Evolutionary conservation across 352 stramenopile species (phyloP).

Genomic region (Phytophthora pini): DNA sequence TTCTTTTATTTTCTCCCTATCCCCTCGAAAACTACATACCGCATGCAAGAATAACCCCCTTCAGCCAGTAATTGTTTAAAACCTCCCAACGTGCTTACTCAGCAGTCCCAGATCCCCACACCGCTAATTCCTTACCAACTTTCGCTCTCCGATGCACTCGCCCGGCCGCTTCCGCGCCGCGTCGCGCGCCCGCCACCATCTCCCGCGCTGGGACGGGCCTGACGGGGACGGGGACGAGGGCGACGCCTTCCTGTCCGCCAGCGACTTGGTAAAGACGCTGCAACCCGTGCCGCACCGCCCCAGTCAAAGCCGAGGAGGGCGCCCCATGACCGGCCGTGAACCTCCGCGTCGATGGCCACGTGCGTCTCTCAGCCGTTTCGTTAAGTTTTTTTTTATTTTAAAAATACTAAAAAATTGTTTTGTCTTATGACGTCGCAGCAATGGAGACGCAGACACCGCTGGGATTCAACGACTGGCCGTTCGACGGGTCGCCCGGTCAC

Average conservation of each 20-base stretch:
- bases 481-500: constrained; percentile 13
- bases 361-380: constrained; percentile 11
- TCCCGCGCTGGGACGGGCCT: constrained; percentile 22
- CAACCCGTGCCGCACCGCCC: constrained; percentile 29
- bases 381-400: neutral
- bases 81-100: constrained; percentile 15
- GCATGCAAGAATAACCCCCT: constrained; percentile 27
- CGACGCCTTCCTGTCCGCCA: constrained; percentile 40
- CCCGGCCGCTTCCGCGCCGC: constrained; percentile 21
- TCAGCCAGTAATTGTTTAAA: constrained; percentile 11
- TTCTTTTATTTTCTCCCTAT: constrained; percentile 3
- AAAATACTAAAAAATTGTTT: constrained; percentile 1
- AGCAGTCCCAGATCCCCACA: constrained; percentile 12
- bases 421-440: constrained; percentile 7
- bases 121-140: neutral
- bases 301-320: constrained; percentile 7
- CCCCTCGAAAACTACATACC: neutral
- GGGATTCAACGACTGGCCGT: constrained; percentile 34
- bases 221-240: constrained; percentile 18
- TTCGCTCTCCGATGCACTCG: constrained; percentile 21
- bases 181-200: constrained; percentile 12
- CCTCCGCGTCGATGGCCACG: constrained; percentile 14
- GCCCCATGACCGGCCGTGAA: constrained; percentile 11
- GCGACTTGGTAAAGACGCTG: constrained; percentile 39
- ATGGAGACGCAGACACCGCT: constrained; percentile 22